Conservation (phyloP, 78 protist genomes). For the Isochrysis galbana region DNA sequence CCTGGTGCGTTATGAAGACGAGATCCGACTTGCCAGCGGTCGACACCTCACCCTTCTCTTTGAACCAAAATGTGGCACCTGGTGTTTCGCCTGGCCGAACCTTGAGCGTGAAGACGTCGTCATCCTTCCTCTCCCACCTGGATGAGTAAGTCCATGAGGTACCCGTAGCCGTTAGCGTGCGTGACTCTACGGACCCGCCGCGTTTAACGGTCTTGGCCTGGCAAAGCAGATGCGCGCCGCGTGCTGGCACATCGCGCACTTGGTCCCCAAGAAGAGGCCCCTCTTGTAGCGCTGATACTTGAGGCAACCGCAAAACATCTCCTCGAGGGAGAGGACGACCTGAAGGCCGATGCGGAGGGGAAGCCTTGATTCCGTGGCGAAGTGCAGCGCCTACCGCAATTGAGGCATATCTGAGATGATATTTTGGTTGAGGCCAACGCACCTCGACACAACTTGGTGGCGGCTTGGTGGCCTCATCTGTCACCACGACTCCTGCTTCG, state of each 20-base stretch:
- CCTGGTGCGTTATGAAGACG: not conserved
- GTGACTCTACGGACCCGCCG: too few species aligned
- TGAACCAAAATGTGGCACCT: constrained; percentile 1
- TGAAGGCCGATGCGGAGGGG: too few species aligned
- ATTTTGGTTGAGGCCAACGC: not conserved
- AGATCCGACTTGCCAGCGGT: not conserved
- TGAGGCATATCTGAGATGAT: too few species aligned
- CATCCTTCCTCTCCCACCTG: not conserved
- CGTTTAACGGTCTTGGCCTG: too few species aligned
- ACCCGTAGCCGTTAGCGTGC: too few species aligned
- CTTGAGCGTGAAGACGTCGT: not conserved
- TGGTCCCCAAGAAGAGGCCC: not conserved
- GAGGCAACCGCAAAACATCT: not conserved
- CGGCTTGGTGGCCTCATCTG: not conserved
- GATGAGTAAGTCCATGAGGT: too few species aligned
- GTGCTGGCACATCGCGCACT: too few species aligned
- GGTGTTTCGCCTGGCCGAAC: not conserved
- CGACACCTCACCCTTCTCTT: not conserved
- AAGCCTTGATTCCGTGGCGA: too few species aligned
- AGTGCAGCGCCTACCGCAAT: too few species aligned
- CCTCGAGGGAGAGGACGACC: not conserved
- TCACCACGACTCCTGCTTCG: not conserved
- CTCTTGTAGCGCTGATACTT: not conserved
- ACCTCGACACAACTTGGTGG: constrained; percentile 1
- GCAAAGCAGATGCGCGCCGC: too few species aligned